These are phyloP conservation scores for Penicillium griseofulvum DNA, from an alignment of 2,329 filamentous ascomycete species.

Conservation along the genomic window DNA sequence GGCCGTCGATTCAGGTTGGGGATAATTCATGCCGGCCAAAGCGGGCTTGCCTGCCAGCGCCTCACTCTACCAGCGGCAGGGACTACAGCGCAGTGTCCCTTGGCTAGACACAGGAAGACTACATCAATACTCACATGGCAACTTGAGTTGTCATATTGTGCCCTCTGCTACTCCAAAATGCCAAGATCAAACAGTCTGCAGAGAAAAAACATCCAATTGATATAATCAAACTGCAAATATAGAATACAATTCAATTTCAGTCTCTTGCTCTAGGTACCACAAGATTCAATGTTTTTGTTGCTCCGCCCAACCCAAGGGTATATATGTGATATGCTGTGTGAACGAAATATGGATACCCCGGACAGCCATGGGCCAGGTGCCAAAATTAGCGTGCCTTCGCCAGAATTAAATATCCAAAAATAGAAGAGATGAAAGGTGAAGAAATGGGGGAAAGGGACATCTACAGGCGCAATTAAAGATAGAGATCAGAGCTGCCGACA, in stretches of 20 bases:
- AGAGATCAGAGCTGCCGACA: conserved; percentile 3
- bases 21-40: not conserved
- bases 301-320: conserved; percentile 28
- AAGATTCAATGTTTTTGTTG: conserved; percentile 16
- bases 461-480: conserved; percentile 16
- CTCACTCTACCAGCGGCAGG: not conserved
- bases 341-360: conserved; percentile 8
- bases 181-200: not conserved
- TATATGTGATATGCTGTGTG: conserved; percentile 20
- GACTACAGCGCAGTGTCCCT: not conserved
- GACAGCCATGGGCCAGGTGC: not conserved
- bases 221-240: conserved; percentile 12
- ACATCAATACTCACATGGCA: not conserved
- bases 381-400: not conserved
- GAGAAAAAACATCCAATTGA: conserved; percentile 8
- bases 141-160: not conserved
- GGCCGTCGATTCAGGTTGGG: not conserved
- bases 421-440: conserved; percentile 1
- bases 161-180: not conserved
- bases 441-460: conserved; percentile 11
- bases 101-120: not conserved
- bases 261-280: conserved; percentile 24
- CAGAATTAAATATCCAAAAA: conserved; percentile 13
- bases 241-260: conserved; percentile 24
- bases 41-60: not conserved